phyloP scores from a whole-genome alignment of 345 rosid genomes.

The Aquilaria sinensis region DNA sequence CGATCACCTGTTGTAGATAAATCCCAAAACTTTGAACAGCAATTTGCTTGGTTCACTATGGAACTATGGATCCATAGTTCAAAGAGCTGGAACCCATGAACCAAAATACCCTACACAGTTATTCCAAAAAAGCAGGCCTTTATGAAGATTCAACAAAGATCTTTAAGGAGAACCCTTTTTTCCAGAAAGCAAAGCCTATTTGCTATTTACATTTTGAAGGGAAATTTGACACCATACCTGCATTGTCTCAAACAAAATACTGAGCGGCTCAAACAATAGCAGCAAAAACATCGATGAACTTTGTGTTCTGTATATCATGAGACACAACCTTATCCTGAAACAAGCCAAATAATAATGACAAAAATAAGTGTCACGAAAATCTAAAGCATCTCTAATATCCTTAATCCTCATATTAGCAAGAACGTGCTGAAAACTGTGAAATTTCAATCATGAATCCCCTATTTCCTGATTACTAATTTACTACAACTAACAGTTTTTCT shows the following conservation, averaged over 20 bases:
- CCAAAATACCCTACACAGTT: slow-evolving; percentile 64
- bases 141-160: background rate
- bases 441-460: too few relatives aligned
- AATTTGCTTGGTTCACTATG: slow-evolving; percentile 45
- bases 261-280: slow-evolving; percentile 59
- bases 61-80: slow-evolving; percentile 85
- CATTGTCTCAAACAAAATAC: slow-evolving; percentile 64
- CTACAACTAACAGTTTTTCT: too few relatives aligned
- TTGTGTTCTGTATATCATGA: slow-evolving; percentile 30
- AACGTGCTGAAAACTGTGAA: too few relatives aligned
- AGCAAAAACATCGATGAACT: slow-evolving; percentile 42
- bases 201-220: background rate
- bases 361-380: background rate
- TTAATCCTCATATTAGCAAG: background rate
- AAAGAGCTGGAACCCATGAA: slow-evolving; percentile 91
- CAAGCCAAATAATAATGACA: slow-evolving; percentile 11
- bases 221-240: slow-evolving; percentile 34
- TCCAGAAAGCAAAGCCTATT: background rate
- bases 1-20: slow-evolving; percentile 60
- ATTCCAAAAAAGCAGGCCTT: slow-evolving; percentile 7
- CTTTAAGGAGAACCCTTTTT: background rate
- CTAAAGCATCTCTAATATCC: background rate
- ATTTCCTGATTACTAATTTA: too few relatives aligned
- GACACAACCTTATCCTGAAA: slow-evolving; percentile 51
- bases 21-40: slow-evolving; percentile 61